Evolutionary conservation across 495 filamentous ascomycete genomes (phyloP).

Genomic region (Cercophora samala): DNA sequence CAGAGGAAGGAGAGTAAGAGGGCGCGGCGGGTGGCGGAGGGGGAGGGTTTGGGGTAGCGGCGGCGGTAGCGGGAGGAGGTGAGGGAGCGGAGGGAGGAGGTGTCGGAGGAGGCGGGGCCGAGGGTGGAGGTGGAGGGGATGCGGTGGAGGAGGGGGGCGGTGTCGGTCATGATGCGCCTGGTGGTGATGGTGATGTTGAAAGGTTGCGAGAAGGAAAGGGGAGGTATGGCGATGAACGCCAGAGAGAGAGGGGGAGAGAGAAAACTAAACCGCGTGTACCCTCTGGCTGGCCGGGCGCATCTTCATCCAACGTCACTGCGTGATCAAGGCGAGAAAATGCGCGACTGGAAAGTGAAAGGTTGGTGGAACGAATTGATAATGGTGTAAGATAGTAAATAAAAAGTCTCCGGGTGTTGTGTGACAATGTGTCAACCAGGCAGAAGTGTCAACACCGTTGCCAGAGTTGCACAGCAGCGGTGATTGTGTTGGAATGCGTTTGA

Average conservation of each 20-base stretch:
- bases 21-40: conserved; percentile 19
- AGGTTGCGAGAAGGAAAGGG: too few relatives aligned
- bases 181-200: neutral
- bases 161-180: neutral
- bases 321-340: too few relatives aligned
- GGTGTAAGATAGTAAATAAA: neutral
- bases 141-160: conserved; percentile 25
- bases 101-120: conserved; percentile 30
- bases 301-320: neutral
- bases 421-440: neutral
- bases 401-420: neutral
- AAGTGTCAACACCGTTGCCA: neutral
- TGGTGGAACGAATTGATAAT: neutral
- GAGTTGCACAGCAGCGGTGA: neutral
- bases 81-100: conserved; percentile 36
- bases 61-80: conserved; percentile 24
- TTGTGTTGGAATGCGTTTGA: neutral
- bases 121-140: conserved; percentile 32
- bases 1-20: conserved; percentile 40
- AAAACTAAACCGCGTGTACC: neutral
- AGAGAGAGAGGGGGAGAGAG: too few relatives aligned
- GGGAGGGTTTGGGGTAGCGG: conserved; percentile 23
- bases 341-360: neutral
- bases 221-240: too few relatives aligned
- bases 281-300: neutral